Evolutionary conservation across 163 green algal species (phyloP).

Genomic region (Scenedesmus sp.): DNA sequence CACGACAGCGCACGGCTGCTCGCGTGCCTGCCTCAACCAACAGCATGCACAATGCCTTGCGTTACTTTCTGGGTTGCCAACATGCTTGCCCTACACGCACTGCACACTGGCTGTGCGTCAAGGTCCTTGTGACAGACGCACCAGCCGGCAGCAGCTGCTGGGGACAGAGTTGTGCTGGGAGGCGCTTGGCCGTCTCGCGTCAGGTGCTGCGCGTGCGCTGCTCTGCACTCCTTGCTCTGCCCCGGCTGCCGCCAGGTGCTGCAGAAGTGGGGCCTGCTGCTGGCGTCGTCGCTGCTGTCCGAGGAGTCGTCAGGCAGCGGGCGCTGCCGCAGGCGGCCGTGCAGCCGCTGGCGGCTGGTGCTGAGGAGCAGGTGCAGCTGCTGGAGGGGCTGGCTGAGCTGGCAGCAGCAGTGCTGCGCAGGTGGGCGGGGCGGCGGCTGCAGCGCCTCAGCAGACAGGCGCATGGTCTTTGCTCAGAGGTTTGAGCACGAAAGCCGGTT

Average conservation of each 20-base stretch:
- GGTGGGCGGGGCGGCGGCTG: conserved; percentile 15
- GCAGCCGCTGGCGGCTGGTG: background rate
- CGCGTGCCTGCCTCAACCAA: too few relatives aligned
- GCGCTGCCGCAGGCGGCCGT: conserved; percentile 6
- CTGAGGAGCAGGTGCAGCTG: background rate
- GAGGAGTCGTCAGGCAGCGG: conserved; percentile 1
- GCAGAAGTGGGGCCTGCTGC: conserved; percentile 45
- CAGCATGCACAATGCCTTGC: too few relatives aligned
- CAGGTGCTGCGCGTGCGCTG: background rate
- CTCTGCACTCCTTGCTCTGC: background rate
- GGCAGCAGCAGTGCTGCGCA: background rate
- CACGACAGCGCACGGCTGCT: too few relatives aligned
- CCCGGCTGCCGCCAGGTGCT: background rate
- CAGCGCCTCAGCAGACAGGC: too few relatives aligned
- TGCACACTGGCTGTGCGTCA: too few relatives aligned
- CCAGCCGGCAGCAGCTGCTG: too few relatives aligned
- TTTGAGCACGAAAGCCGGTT: background rate
- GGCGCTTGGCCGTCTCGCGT: too few relatives aligned
- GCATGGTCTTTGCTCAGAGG: too few relatives aligned
- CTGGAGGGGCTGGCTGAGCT: conserved; percentile 22
- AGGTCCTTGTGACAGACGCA: too few relatives aligned
- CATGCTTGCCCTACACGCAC: too few relatives aligned
- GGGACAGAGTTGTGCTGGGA: too few relatives aligned
- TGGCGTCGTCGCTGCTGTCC: conserved; percentile 16
- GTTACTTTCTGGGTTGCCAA: too few relatives aligned